phyloP scores from a whole-genome alignment of 257 asterid genomes.

The Henckelia pumila region DNA sequence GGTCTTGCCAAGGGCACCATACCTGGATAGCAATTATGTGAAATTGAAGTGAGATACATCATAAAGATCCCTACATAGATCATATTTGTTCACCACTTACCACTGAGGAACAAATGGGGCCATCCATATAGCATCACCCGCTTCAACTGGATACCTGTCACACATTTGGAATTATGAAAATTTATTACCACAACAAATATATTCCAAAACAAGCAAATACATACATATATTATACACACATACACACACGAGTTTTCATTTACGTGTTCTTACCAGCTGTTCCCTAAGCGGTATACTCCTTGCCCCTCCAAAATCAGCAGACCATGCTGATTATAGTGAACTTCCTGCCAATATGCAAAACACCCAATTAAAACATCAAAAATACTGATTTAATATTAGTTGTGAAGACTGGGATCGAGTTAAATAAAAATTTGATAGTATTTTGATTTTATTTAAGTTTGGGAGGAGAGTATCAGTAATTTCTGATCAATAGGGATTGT shows the following conservation, averaged over 20 bases:
- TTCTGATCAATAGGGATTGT: too few species aligned
- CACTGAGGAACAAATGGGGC: slow-evolving; percentile 98
- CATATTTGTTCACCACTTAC: slow-evolving; percentile 41
- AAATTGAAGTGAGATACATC: slow-evolving; percentile 2
- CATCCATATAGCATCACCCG: slow-evolving; percentile 98
- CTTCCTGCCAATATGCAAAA: slow-evolving; percentile 60
- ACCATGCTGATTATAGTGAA: slow-evolving; percentile 95
- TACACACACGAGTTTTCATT: background rate
- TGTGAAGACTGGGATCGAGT: too few species aligned
- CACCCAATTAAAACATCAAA: background rate
- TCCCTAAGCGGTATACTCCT: slow-evolving; percentile 89
- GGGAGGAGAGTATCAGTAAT: too few species aligned
- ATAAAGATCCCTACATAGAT: background rate
- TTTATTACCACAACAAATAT: background rate
- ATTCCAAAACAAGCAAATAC: background rate
- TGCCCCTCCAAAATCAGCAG: slow-evolving; percentile 90
- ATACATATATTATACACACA: too few species aligned
- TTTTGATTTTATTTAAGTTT: too few species aligned
- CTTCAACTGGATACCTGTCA: slow-evolving; percentile 89
- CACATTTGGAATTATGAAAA: slow-evolving; percentile 13
- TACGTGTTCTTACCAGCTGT: slow-evolving; percentile 64
- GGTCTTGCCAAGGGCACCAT: slow-evolving; percentile 88
- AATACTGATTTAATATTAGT: background rate
- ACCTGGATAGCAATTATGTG: slow-evolving; percentile 47
- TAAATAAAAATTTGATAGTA: too few species aligned